phyloP scores from a whole-genome alignment of 768 basidiomycete genomes.

The Lentinula sp. region DNA sequence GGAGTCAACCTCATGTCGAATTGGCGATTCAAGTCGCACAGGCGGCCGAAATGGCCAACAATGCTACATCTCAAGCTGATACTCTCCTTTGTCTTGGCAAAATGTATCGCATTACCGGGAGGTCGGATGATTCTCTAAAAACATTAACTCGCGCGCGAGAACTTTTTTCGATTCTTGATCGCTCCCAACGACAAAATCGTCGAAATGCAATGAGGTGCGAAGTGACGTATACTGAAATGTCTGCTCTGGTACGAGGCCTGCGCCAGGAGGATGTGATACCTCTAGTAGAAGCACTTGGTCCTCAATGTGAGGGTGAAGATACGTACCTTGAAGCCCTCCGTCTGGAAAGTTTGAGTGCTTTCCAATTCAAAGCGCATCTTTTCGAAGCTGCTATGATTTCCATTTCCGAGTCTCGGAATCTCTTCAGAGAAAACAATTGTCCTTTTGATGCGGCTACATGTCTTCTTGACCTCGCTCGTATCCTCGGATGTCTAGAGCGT shows the following conservation, averaged over 20 bases:
- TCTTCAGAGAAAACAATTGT: background rate
- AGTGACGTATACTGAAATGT: background rate
- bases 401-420: background rate
- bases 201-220: background rate
- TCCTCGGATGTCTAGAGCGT: background rate
- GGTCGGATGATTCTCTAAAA: background rate
- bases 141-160: background rate
- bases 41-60: background rate
- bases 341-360: background rate
- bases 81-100: conserved; percentile 1
- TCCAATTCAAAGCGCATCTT: background rate
- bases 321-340: background rate
- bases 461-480: background rate
- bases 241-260: background rate
- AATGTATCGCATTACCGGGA: background rate
- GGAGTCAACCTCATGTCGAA: background rate
- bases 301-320: background rate
- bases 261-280: background rate
- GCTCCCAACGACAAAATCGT: background rate
- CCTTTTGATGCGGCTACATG: background rate
- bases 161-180: background rate
- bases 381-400: background rate
- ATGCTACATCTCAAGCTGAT: background rate
- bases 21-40: background rate
- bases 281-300: background rate